A percentile compares a stretch with the other conserved stretches of the same genome.
These are phyloP conservation scores for Phylloboletellus chloephorus DNA, from an alignment of 1,284 basidiomycete genomes.

Conservation along the genomic window DNA sequence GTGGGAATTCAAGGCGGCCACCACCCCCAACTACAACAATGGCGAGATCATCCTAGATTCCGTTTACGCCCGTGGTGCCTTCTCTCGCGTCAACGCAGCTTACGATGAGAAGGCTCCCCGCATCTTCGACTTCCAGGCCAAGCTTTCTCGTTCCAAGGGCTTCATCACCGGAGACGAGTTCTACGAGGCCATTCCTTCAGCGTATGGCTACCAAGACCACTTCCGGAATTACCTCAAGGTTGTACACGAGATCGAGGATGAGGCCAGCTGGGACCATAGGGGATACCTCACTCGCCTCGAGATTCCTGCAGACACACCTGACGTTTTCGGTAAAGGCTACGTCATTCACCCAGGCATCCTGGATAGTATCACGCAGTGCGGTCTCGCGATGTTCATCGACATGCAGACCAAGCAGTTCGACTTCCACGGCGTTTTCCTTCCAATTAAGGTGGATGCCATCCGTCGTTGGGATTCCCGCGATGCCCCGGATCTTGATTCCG, in stretches of 20 bases:
- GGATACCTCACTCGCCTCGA: conserved; percentile 26
- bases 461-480: conserved; percentile 28
- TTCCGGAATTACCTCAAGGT: conserved; percentile 27
- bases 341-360: conserved; percentile 28
- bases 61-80: conserved; percentile 26
- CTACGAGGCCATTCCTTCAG: conserved; percentile 22
- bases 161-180: conserved; percentile 24
- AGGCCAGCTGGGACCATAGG: conserved; percentile 23
- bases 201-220: conserved; percentile 23
- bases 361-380: conserved; percentile 31
- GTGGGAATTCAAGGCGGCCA: conserved; percentile 28
- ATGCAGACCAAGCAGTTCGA: conserved; percentile 30
- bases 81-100: conserved; percentile 25
- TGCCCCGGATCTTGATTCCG: conserved; percentile 20
- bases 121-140: conserved; percentile 22
- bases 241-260: conserved; percentile 26
- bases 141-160: conserved; percentile 17
- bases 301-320: conserved; percentile 20
- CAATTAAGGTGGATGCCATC: conserved; percentile 26
- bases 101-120: conserved; percentile 21
- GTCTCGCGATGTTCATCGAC: conserved; percentile 30
- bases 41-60: conserved; percentile 26
- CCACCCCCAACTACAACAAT: conserved; percentile 20
- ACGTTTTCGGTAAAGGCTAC: conserved; percentile 29
- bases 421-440: conserved; percentile 30